Conservation (phyloP, 306 rosid genomes). For the Prosopis cineraria region DNA sequence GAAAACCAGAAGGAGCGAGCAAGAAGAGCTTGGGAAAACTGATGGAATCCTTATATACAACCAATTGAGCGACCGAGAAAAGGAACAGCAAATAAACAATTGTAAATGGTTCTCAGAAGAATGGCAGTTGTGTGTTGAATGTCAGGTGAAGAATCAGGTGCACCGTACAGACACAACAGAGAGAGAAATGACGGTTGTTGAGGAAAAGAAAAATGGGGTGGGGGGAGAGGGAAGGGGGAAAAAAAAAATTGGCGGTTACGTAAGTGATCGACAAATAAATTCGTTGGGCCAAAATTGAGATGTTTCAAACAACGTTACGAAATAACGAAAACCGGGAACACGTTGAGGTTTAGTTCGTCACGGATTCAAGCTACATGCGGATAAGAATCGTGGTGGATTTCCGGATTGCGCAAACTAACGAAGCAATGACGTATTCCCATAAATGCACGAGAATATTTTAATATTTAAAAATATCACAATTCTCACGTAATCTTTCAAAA, state of each 20-base stretch:
- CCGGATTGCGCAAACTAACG: too few relatives aligned
- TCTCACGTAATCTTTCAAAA: too few relatives aligned
- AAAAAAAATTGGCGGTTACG: neutral
- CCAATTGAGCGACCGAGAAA: neutral
- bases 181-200: neutral
- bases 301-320: too few relatives aligned
- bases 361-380: too few relatives aligned
- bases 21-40: neutral
- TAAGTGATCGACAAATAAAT: neutral
- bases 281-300: neutral
- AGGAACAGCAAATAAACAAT: neutral
- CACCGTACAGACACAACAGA: neutral
- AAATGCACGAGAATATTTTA: too few relatives aligned
- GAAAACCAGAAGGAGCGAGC: neutral
- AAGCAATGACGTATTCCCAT: too few relatives aligned
- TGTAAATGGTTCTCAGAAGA: neutral
- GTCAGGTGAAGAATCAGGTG: slow-evolving; percentile 1
- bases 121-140: slow-evolving; percentile 12
- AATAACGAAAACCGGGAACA: too few relatives aligned
- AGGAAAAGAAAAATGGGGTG: too few relatives aligned
- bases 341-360: too few relatives aligned
- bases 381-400: too few relatives aligned
- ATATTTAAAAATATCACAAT: too few relatives aligned
- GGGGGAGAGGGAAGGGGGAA: neutral
- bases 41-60: neutral